phyloP scores from a whole-genome alignment of 331 rosid genomes.

The Quercus lobata region DNA sequence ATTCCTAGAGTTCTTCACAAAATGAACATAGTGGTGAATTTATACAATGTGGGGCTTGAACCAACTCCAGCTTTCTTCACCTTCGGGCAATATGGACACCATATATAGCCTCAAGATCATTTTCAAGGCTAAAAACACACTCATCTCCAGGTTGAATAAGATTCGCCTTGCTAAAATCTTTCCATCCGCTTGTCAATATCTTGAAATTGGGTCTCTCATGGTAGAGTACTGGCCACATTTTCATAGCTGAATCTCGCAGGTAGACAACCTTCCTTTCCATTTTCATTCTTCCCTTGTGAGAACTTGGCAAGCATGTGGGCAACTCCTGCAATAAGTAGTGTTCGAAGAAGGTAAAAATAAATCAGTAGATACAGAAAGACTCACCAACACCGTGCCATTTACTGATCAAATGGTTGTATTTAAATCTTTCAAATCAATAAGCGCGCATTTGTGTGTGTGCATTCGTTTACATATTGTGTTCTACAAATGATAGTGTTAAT shows the following conservation, averaged over 20 bases:
- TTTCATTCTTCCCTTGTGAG: not conserved
- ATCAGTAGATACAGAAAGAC: not conserved
- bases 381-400: not conserved
- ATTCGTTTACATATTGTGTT: too few species aligned
- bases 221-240: constrained; percentile 59
- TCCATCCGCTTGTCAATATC: constrained; percentile 48
- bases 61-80: not conserved
- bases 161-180: constrained; percentile 41
- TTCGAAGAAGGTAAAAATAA: not conserved
- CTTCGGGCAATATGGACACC: constrained; percentile 18
- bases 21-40: not conserved
- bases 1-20: not conserved
- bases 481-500: too few species aligned
- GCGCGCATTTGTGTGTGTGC: too few species aligned
- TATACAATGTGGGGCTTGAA: not conserved
- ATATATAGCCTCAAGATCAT: constrained; percentile 11
- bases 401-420: too few species aligned
- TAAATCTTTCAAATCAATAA: too few species aligned
- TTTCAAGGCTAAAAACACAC: constrained; percentile 31
- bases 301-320: constrained; percentile 24
- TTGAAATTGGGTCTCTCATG: constrained; percentile 12
- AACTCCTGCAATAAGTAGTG: constrained; percentile 35
- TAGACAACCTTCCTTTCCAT: constrained; percentile 26
- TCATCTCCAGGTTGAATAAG: constrained; percentile 36
- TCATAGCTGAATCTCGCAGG: constrained; percentile 35